These are phyloP conservation scores for Kregervanrija pseudodelftensis DNA, from an alignment of 805 yeast species.

Conservation along the genomic window DNA sequence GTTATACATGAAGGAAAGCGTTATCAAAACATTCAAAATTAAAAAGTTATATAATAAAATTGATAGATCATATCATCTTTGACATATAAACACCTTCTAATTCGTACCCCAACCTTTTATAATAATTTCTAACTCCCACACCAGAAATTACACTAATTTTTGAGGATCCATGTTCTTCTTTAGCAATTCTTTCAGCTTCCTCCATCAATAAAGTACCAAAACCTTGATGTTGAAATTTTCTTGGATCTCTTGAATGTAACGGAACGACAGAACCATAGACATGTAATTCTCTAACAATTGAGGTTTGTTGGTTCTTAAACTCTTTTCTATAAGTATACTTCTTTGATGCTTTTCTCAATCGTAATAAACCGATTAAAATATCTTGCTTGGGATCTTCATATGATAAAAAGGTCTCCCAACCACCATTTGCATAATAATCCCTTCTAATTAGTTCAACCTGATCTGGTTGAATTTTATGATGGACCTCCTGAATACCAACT, in stretches of 20 bases:
- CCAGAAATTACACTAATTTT: constrained; percentile 95
- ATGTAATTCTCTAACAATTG: constrained; percentile 93
- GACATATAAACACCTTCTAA: constrained; percentile 98
- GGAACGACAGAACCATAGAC: constrained; percentile 98
- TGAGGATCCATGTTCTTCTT: constrained; percentile 87
- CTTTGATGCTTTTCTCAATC: constrained; percentile 83
- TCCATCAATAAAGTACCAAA: constrained; percentile 97
- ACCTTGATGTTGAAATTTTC: constrained; percentile 98
- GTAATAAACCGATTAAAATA: constrained; percentile 81
- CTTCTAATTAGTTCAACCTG: constrained; percentile 93
- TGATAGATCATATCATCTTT: constrained; percentile 30
- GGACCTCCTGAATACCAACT: constrained; percentile 98
- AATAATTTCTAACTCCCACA: constrained; percentile 95
- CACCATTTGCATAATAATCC: constrained; percentile 95
- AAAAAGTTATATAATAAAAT: not conserved
- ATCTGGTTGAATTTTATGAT: constrained; percentile 92
- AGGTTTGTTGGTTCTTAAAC: constrained; percentile 73
- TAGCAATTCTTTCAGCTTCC: constrained; percentile 94
- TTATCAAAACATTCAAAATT: no score
- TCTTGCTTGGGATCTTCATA: constrained; percentile 98
- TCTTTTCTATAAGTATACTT: constrained; percentile 89
- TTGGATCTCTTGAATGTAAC: constrained; percentile 89
- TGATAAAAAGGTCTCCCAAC: constrained; percentile 95
- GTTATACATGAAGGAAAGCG: constrained; percentile 1
- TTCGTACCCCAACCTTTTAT: constrained; percentile 83